Evolutionary conservation across 2,329 filamentous ascomycete species (phyloP), one percentile per base, ranked within the genome.

Genomic region (Cladobotryum protrusum): DNA sequence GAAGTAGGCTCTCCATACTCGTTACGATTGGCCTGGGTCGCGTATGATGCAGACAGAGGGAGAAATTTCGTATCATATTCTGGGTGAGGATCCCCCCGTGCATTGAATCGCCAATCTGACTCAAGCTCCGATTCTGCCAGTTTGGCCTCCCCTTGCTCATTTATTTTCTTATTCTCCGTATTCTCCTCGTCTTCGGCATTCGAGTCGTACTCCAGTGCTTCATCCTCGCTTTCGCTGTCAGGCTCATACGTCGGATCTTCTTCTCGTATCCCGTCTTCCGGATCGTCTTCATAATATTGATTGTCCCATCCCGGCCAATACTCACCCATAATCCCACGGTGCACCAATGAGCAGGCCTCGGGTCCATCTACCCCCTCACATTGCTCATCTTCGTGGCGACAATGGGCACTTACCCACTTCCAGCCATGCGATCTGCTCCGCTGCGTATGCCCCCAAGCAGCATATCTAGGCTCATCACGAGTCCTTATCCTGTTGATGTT

Each of bases 401-500:
- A 7, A 17, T 37, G 9, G 8, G 12, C 35, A 3, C 12, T 36
- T 2, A 8, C 37, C 45, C 13, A 47, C n/a, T n/a, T n/a, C n/a
- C n/a, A n/a, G n/a, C n/a, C n/a, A n/a, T n/a, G n/a, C n/a, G n/a
- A n/a, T n/a, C 5, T 49, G 39, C 11, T 45, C 8, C 13, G 19
- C 7, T 29, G 40, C 1, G 29, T 33, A 4, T 45, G 15, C 3
- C 43, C 43, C 57, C 56, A 58, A 8, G 52, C 56, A 8, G 56
- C 54, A 43, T 47, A 49, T 5, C 49, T 45, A 17, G 57, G 57
- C 18, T 65, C 62, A 2, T 45, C 48, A 1, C 37, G 39, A 4
- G 54, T 57, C 3, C 61, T 57, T 17, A 52, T 48, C 5, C 62
- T 61, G 13, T 52, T 54, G 24, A 65, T 59, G 39, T 60, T 62